Evolutionary conservation across 2,329 filamentous ascomycete species (phyloP), one percentile per base, ranked within the genome.

Genomic region (Aureobasidium subglaciale): DNA sequence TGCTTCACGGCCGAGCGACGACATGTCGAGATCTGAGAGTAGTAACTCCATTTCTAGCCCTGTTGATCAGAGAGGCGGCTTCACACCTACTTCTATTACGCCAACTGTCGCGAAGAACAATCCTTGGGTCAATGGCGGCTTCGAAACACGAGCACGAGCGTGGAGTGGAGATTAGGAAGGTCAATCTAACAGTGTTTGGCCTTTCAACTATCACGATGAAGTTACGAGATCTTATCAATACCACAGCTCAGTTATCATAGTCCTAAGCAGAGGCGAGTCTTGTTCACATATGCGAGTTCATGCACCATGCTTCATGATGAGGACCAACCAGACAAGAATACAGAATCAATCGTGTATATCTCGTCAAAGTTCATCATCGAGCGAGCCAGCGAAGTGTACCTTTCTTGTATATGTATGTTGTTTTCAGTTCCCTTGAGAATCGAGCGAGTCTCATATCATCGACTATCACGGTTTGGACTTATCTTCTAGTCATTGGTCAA

Each of bases 21-120:
- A 54, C 20, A 54, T 35, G 37, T 9, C 38, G 15, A 42, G 50
- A 27, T 54, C 50, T n/a, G 50, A 54, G 34, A 54, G 50, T 15
- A 54, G 50, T 13, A 43, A 29, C 11, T 54, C 50, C n/a, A 38
- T 45, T n/a, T 46, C 52, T 16, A 55, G 50, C 24, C 52, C 52
- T 22, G 25, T 55, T 9, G 54, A 56, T 13, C 42, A 41, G 16
- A 56, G 42, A 27, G 16, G 16, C 16, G 25, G 18, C 2, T 41
- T 48, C 18, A 48, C 53, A 16, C 53, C 53, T 9, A 34, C 37
- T 10, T 40, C 32, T 11, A 15, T 40, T 37, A 56, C 53, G 8
- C 53, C 53, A 2, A 35, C 24, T 9, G 20, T 56, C 7, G 54
- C 22, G 10, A 48, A 49, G 25, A 56, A 43, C 34, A 35, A 25